Conservation (phyloP, 2,329 filamentous ascomycete genomes). For the Colletotrichum australisinense region DNA sequence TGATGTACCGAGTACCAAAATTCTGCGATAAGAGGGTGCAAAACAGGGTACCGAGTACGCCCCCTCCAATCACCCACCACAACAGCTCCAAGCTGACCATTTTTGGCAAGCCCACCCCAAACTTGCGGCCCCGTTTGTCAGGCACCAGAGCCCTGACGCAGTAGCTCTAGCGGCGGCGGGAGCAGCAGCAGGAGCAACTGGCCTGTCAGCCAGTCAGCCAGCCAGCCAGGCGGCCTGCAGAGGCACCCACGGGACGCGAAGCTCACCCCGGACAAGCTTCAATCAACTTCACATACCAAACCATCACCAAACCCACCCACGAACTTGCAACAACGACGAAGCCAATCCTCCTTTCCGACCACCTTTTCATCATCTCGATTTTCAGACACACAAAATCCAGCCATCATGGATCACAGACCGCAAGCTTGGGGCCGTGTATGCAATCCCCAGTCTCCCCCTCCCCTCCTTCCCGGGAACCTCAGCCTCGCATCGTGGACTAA, state of each 20-base stretch:
- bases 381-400: slow-evolving; percentile 24
- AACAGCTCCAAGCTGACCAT: slow-evolving; percentile 28
- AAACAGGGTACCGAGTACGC: background rate
- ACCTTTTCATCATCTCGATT: background rate
- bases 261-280: slow-evolving; percentile 35
- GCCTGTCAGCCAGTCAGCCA: background rate
- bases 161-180: slow-evolving; percentile 3
- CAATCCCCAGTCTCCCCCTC: slow-evolving; percentile 37
- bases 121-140: slow-evolving; percentile 30
- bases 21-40: rapidly evolving
- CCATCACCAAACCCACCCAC: slow-evolving; percentile 2
- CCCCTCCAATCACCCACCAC: background rate
- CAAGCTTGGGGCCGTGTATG: slow-evolving; percentile 79
- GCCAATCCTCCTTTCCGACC: slow-evolving; percentile 15
- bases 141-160: slow-evolving; percentile 28
- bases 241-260: slow-evolving; percentile 44
- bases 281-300: slow-evolving; percentile 18
- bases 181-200: slow-evolving; percentile 18
- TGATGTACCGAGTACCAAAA: background rate
- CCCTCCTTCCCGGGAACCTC: slow-evolving; percentile 12
- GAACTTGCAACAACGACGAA: slow-evolving; percentile 25
- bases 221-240: slow-evolving; percentile 17
- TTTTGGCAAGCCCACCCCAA: slow-evolving; percentile 23
- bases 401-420: slow-evolving; percentile 76
- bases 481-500: slow-evolving; percentile 35